Evolutionary conservation across 768 basidiomycete species (phyloP), one percentile per base, ranked within the genome.

Genomic region (Agaricus bisporus): DNA sequence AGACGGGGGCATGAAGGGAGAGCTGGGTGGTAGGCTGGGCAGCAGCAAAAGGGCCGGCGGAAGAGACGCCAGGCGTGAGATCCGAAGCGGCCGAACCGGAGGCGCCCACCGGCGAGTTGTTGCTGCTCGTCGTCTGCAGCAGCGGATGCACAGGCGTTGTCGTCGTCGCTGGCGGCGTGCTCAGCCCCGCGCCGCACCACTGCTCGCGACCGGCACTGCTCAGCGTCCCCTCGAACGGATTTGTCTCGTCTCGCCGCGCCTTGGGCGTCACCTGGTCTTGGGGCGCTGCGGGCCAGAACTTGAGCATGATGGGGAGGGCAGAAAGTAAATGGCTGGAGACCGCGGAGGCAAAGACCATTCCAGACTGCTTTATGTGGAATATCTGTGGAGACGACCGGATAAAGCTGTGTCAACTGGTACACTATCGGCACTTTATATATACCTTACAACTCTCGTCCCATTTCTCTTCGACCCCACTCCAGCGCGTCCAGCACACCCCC

Each of bases 1-100:
- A 89, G 65, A 83, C 79, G 67, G 91, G 90, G 28, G 87, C 86
- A 87, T 90, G 85, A 72, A 93, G 77, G 59, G 91, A 85, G 66
- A 91, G 81, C 39, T 74, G 73, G 32, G 77, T 78, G 28, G 76
- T 77, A 17, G 77, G 76, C 63, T 73, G 64, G 73, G 85, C 72
- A 76, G 82, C 60, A 60, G 75, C 70, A 66, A 80, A 76, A 60
- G 70, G 64, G 66, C 71, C 74, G 59, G 73, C 66, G 53, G 72
- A 67, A 62, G 80, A 72, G 55, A 77, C 74, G 56, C 51, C 62
- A 43, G 73, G 73, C 66, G 71, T 71, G 71, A 73, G 71, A 70
- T 73, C 71, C 60, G 70, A 62, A 58, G 63, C 57, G 57, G 66
- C 77, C 64, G 76, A 72, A 56, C 57, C 59, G 64, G 58, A 57